phyloP scores from a whole-genome alignment of 768 basidiomycete species.

The Xerocomus potaroensis region DNA sequence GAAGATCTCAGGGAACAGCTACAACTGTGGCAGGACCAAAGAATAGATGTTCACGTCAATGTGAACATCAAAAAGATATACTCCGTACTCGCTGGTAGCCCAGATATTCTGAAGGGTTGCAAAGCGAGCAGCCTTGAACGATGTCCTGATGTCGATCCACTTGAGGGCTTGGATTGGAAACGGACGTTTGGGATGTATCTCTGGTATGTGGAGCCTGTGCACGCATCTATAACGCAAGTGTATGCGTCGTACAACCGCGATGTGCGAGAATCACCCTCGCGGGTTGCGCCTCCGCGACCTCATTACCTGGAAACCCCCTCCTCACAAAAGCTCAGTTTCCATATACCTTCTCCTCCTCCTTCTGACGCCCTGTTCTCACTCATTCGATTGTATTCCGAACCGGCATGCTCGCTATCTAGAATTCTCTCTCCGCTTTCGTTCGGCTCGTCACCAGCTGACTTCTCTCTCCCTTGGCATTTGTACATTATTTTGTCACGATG shows the following conservation, averaged over 20 bases:
- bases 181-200: constrained; percentile 84
- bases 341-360: constrained; percentile 40
- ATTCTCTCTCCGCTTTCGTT: constrained; percentile 73
- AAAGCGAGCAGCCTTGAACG: constrained; percentile 49
- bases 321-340: constrained; percentile 33
- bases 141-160: constrained; percentile 55
- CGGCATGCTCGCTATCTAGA: constrained; percentile 62
- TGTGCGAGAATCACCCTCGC: constrained; percentile 34
- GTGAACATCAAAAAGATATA: constrained; percentile 74
- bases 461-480: constrained; percentile 86
- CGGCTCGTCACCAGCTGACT: constrained; percentile 70
- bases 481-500: constrained; percentile 84
- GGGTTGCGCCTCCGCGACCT: constrained; percentile 53
- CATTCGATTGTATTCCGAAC: constrained; percentile 73
- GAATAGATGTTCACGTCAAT: constrained; percentile 64
- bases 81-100: constrained; percentile 76
- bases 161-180: constrained; percentile 87
- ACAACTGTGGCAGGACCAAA: constrained; percentile 76
- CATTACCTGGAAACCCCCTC: constrained; percentile 45
- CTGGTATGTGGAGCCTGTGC: constrained; percentile 79
- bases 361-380: constrained; percentile 78
- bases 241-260: constrained; percentile 56
- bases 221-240: constrained; percentile 65
- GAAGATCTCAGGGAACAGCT: constrained; percentile 73
- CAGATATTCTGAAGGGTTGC: constrained; percentile 53